Conservation (phyloP, 2,329 filamentous ascomycete genomes). For the Davidsoniella eucalypti region DNA sequence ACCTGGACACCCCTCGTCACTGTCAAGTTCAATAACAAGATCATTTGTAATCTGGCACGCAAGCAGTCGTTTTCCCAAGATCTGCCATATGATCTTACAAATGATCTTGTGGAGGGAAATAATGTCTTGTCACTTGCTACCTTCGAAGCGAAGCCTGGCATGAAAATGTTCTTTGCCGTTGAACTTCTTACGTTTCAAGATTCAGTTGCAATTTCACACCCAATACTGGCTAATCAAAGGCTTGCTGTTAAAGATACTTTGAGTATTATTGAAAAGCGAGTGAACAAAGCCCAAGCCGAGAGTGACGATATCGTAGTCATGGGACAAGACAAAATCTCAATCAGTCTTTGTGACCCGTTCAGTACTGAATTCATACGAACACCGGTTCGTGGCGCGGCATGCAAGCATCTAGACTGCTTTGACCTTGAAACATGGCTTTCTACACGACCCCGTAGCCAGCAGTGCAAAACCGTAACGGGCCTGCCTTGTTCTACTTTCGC, state of each 20-base stretch:
- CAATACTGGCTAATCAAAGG: constrained; percentile 22
- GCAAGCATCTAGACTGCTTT: constrained; percentile 74
- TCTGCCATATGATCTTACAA: constrained; percentile 58
- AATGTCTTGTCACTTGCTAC: constrained; percentile 46
- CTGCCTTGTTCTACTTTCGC: neutral
- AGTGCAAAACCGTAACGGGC: constrained; percentile 17
- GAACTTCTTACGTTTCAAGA: constrained; percentile 47
- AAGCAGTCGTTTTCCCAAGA: constrained; percentile 62
- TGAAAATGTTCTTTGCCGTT: constrained; percentile 37
- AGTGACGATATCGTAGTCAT: constrained; percentile 5
- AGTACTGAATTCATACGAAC: constrained; percentile 45
- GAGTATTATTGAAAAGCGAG: neutral
- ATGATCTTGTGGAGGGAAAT: constrained; percentile 35
- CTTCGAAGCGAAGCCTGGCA: constrained; percentile 5
- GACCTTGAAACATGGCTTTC: constrained; percentile 69
- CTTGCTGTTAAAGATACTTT: constrained; percentile 20
- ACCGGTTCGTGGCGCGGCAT: constrained; percentile 55
- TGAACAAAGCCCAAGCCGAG: neutral
- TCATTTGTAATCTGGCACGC: constrained; percentile 31
- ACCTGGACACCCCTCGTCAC: neutral
- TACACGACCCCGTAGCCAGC: constrained; percentile 37
- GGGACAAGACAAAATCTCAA: constrained; percentile 39
- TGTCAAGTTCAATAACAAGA: neutral
- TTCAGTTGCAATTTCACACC: constrained; percentile 27
- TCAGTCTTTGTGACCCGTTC: constrained; percentile 54